phyloP scores from a whole-genome alignment of 257 asterid genomes.

The Marsdenia floribunda region DNA sequence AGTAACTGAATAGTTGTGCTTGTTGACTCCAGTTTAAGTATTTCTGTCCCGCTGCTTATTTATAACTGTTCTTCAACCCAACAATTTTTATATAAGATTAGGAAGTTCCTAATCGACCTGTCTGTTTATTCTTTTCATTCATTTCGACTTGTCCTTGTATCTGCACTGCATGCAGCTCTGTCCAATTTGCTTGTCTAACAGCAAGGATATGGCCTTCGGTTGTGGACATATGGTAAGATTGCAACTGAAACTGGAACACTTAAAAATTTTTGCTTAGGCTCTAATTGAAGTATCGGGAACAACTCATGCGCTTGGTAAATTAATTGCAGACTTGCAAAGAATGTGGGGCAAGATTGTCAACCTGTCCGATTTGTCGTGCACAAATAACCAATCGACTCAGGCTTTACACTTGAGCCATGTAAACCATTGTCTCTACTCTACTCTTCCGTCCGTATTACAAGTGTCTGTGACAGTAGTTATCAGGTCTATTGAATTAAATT shows the following conservation, averaged over 20 bases:
- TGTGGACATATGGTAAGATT: conserved; percentile 76
- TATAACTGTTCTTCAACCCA: too few relatives aligned
- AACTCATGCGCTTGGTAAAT: conserved; percentile 1
- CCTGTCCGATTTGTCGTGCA: conserved; percentile 70
- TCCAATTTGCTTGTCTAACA: conserved; percentile 59
- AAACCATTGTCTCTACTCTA: not conserved
- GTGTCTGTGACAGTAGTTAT: not conserved
- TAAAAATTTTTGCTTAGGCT: not conserved
- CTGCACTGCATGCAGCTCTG: conserved; percentile 44
- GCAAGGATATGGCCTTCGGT: conserved; percentile 61
- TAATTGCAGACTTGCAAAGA: conserved; percentile 69
- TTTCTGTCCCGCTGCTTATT: too few relatives aligned
- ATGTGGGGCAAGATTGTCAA: conserved; percentile 55
- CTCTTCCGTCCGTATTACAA: not conserved
- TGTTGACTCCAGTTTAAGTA: too few relatives aligned
- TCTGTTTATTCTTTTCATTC: not conserved
- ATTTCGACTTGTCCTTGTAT: not conserved
- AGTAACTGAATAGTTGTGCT: too few relatives aligned
- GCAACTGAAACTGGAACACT: not conserved
- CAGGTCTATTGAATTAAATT: not conserved
- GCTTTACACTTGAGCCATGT: conserved; percentile 34
- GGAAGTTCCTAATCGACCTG: too few relatives aligned
- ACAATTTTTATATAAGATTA: too few relatives aligned
- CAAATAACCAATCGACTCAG: conserved; percentile 63
- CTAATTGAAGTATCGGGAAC: not conserved